phyloP scores from a whole-genome alignment of 306 rosid genomes.

The Psophocarpus tetragonolobus region DNA sequence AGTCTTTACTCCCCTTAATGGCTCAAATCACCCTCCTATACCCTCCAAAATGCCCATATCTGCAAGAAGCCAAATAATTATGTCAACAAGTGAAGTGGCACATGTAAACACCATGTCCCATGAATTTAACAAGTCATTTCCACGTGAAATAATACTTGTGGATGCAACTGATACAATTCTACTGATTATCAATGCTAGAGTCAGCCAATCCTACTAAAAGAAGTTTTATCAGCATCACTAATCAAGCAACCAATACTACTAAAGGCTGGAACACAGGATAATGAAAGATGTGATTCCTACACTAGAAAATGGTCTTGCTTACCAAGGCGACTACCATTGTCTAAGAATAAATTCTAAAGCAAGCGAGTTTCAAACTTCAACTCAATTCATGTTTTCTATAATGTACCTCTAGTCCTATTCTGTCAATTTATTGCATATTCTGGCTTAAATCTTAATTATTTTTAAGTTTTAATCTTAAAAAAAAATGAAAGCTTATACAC shows the following conservation, averaged over 20 bases:
- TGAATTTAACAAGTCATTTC: background rate
- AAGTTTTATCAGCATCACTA: background rate
- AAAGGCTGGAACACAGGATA: background rate
- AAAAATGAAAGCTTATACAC: background rate
- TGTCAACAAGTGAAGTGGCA: slow-evolving; percentile 11
- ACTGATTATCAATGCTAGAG: background rate
- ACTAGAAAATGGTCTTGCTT: background rate
- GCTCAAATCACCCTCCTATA: slow-evolving; percentile 43
- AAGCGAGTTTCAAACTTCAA: slow-evolving; percentile 7
- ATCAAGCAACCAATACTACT: slow-evolving; percentile 3
- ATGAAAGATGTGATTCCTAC: background rate
- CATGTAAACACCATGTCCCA: slow-evolving; percentile 1
- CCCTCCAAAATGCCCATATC: slow-evolving; percentile 64
- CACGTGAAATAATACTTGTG: slow-evolving; percentile 5
- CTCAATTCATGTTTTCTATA: background rate
- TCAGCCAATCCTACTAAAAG: background rate
- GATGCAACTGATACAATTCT: background rate
- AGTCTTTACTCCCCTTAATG: slow-evolving; percentile 18
- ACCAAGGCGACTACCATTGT: slow-evolving; percentile 4
- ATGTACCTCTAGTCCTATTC: background rate
- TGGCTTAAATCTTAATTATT: background rate
- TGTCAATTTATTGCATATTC: background rate
- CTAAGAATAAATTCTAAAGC: background rate
- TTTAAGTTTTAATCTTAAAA: background rate
- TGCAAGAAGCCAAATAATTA: slow-evolving; percentile 39